These are phyloP conservation scores for Aspergillus costaricaensis DNA, from an alignment of 2,329 filamentous ascomycete species.

Conservation along the genomic window DNA sequence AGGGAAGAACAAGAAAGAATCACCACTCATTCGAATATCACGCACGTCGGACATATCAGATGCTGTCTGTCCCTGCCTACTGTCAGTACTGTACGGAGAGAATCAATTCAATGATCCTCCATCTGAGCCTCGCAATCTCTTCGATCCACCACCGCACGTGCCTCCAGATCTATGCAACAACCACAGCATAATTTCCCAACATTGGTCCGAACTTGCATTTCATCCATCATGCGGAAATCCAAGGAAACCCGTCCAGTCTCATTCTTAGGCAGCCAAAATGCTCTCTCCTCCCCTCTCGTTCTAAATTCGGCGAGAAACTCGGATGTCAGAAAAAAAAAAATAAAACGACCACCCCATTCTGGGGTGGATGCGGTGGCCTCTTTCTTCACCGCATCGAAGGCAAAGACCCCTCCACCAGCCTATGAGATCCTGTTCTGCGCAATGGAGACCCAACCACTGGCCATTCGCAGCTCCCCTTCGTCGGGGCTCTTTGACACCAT, in stretches of 20 bases:
- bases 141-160: not conserved
- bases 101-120: not conserved
- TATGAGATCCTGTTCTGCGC: slow-evolving; percentile 17
- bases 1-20: not conserved
- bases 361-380: slow-evolving; percentile 10
- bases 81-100: not conserved
- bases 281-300: not conserved
- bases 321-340: slow-evolving; percentile 10
- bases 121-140: not conserved
- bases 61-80: too few relatives aligned
- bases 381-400: slow-evolving; percentile 36
- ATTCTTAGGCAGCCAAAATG: slow-evolving; percentile 13
- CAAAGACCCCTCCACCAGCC: slow-evolving; percentile 18
- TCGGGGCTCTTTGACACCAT: slow-evolving; percentile 10
- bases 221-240: slow-evolving; percentile 2
- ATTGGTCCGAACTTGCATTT: not conserved
- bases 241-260: not conserved
- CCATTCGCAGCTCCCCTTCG: slow-evolving; percentile 8
- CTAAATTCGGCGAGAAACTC: slow-evolving; percentile 17
- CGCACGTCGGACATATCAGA: too few relatives aligned
- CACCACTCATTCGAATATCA: not conserved
- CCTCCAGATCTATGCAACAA: slow-evolving; percentile 2
- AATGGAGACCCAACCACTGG: slow-evolving; percentile 9
- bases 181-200: not conserved
- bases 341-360: not conserved